Base-by-base conservation (phyloP, 768 basidiomycete species). In the Collybia nuda region DNA sequence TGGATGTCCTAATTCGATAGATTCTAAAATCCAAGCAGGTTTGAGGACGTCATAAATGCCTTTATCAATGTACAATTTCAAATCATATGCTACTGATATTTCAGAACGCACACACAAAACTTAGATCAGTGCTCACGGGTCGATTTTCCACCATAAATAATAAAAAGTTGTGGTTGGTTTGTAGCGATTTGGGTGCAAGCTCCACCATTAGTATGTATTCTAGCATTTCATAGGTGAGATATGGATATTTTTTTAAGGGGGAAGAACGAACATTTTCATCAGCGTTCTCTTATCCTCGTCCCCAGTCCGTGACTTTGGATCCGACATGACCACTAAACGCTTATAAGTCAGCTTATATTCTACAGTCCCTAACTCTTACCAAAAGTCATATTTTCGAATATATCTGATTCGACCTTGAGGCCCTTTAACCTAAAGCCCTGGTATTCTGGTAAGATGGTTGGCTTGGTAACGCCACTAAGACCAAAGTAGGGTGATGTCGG, bases 11-110 rank as follows among this genome's bases (percentile, higher is more conserved):
- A 72, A 69, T 5, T 76, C 72, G n/a, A 95, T 75, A 19, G 86
- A 94, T 60, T 93, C 90, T 32, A 75, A 62, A 47, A 98, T 73
- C 93, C 94, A 98, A 23, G 78, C 69, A 0, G 95, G 91, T 48
- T 79, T 84, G 52, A 96, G 70, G 44, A 96, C 82, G 55, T 92
- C 86, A 48, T 84, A 72, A 0, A 74, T 72, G 3, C 77, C 85
- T 58, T 89, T 90, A 50, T 86, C 76, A 44, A 92, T 85, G 48
- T 89, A 67, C 47, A 82, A 66, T 63, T 81, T 85, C 57, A 91
- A 72, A 57, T 88, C 84, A 58, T 85, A 87, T 0, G 86, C 88
- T 47, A 26, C 15, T 18, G 23, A 37, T 37, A 41, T 40, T 35
- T 36, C 17, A 23, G 35, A 4, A 24, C 23, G 39, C 35, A 40